phyloP scores from a whole-genome alignment of 2,329 filamentous ascomycete genomes.

The Botrytis sinoallii region DNA sequence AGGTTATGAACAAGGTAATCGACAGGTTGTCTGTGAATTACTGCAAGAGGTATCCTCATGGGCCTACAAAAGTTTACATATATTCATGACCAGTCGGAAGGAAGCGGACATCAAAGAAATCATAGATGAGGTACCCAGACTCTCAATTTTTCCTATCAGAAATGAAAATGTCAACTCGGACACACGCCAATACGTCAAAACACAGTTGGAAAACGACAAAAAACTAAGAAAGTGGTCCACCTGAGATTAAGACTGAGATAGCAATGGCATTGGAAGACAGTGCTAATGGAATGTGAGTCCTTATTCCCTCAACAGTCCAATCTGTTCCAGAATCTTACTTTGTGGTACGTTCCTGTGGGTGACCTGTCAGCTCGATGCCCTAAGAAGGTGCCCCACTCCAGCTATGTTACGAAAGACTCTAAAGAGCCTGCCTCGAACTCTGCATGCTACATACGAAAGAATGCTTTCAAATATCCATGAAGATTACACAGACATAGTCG shows the following conservation, averaged over 20 bases:
- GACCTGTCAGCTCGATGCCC: neutral
- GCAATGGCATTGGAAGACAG: neutral
- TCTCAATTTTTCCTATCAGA: neutral
- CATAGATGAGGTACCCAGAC: neutral
- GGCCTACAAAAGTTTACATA: neutral
- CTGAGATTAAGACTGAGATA: neutral
- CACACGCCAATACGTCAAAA: neutral
- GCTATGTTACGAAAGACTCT: neutral
- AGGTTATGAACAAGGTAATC: neutral
- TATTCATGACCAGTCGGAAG: slow-evolving; percentile 7
- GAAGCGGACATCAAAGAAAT: neutral
- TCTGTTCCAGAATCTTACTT: neutral
- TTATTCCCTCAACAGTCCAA: neutral
- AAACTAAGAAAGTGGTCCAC: neutral
- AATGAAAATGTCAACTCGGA: neutral
- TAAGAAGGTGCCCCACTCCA: neutral
- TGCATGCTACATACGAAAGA: neutral
- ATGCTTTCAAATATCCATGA: neutral
- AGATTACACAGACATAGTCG: neutral
- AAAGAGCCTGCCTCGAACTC: neutral
- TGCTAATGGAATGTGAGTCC: slow-evolving; percentile 8
- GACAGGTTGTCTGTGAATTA: neutral
- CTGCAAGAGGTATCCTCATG: neutral
- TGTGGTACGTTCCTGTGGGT: slow-evolving; percentile 1
- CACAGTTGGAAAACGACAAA: neutral